These are phyloP conservation scores for Endotrypanum monterogeii DNA, from an alignment of 208 protist genomes.

Conservation along the genomic window DNA sequence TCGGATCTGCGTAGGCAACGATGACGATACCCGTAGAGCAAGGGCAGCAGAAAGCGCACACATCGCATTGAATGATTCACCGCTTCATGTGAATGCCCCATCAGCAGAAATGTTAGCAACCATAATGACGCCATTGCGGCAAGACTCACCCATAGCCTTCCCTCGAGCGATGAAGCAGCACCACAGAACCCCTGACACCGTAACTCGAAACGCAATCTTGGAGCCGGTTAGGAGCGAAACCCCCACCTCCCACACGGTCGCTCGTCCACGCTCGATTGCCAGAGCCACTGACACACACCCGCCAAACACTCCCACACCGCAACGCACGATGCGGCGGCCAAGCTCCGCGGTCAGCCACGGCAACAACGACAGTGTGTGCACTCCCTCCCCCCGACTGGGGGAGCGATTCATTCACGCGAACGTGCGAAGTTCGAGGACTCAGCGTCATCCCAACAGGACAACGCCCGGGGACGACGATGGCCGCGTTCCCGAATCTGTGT, in stretches of 20 bases:
- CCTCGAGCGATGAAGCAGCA: background rate
- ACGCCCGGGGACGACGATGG: background rate
- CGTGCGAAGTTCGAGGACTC: slow-evolving; percentile 12
- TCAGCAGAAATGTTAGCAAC: background rate
- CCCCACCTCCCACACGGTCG: background rate
- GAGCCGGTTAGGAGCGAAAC: slow-evolving; percentile 5
- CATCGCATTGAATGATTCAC: background rate
- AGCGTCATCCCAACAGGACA: slow-evolving; percentile 4
- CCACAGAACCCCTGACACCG: background rate
- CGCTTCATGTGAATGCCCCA: background rate
- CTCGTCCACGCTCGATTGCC: background rate
- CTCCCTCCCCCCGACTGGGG: background rate
- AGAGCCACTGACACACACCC: slow-evolving; percentile 1
- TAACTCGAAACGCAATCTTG: background rate
- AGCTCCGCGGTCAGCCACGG: background rate
- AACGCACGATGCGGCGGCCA: background rate
- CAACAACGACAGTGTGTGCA: background rate
- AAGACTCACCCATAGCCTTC: background rate
- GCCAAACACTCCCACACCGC: background rate
- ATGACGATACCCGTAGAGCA: slow-evolving; percentile 1
- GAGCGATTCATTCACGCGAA: slow-evolving; percentile 17
- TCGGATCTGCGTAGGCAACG: slow-evolving; percentile 4
- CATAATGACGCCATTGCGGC: background rate
- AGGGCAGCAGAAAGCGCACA: background rate
- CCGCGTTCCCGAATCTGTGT: background rate